These are phyloP conservation scores for Exserohilum rostratum DNA, from an alignment of 2,329 filamentous ascomycete species.

Conservation along the genomic window DNA sequence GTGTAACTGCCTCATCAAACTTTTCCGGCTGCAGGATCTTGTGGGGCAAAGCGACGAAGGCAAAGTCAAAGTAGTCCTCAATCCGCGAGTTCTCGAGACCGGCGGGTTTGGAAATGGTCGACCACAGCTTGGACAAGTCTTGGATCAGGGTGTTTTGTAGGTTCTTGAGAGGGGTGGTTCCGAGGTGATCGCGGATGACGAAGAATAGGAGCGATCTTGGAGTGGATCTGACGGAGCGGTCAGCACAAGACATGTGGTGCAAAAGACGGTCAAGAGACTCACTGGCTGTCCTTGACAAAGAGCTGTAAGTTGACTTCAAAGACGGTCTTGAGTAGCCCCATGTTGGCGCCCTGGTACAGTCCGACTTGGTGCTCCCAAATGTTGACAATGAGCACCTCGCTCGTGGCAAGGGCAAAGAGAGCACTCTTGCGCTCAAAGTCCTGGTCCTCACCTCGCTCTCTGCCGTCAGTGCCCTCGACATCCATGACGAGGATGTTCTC, in stretches of 20 bases:
- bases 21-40: conserved; percentile 95
- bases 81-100: conserved; percentile 89
- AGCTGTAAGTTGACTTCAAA: conserved; percentile 98
- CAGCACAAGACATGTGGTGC: conserved; percentile 15
- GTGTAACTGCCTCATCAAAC: conserved; percentile 80
- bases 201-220: conserved; percentile 95
- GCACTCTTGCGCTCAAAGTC: conserved; percentile 99
- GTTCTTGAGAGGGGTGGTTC: conserved; percentile 87
- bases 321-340: conserved; percentile 97
- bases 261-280: conserved; percentile 47
- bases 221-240: conserved; percentile 66
- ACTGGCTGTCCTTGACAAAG: conserved; percentile 95
- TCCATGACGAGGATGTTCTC: conserved; percentile 99
- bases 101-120: conserved; percentile 85
- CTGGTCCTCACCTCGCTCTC: conserved; percentile 95
- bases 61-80: conserved; percentile 98
- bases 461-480: conserved; percentile 95
- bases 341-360: conserved; percentile 97
- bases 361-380: conserved; percentile 99
- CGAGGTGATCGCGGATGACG: conserved; percentile 96
- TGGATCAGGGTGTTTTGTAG: conserved; percentile 88
- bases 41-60: conserved; percentile 92
- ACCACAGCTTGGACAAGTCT: conserved; percentile 91
- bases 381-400: conserved; percentile 97
- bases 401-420: conserved; percentile 94